phyloP scores from a whole-genome alignment of 495 filamentous ascomycete species.

The Aspergillus mulundensis region DNA sequence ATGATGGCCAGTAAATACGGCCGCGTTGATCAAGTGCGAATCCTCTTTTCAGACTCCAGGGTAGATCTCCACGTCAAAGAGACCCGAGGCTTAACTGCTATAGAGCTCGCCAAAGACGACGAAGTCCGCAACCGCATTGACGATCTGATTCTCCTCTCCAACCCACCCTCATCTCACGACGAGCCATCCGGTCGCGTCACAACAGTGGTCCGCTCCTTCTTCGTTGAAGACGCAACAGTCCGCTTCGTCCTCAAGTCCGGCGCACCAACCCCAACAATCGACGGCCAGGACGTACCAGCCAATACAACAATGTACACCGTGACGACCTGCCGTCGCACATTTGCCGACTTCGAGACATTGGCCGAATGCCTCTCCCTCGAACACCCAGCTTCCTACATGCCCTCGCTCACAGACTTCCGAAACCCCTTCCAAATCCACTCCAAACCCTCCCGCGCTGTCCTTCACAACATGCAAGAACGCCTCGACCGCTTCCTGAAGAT shows the following conservation, averaged over 20 bases:
- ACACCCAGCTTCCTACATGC: slow-evolving; percentile 93
- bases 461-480: slow-evolving; percentile 82
- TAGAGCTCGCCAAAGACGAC: slow-evolving; percentile 97
- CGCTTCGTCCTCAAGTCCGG: slow-evolving; percentile 93
- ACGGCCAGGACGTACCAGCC: slow-evolving; percentile 34
- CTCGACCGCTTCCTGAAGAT: slow-evolving; percentile 84
- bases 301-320: slow-evolving; percentile 75
- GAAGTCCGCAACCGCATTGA: slow-evolving; percentile 96
- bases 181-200: slow-evolving; percentile 78
- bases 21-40: slow-evolving; percentile 85
- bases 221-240: slow-evolving; percentile 94
- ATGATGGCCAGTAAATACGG: slow-evolving; percentile 99
- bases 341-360: slow-evolving; percentile 87
- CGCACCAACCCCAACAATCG: slow-evolving; percentile 41
- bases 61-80: slow-evolving; percentile 86
- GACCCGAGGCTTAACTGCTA: slow-evolving; percentile 83
- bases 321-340: slow-evolving; percentile 87
- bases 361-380: slow-evolving; percentile 83
- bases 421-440: slow-evolving; percentile 91
- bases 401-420: slow-evolving; percentile 70
- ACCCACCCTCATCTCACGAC: slow-evolving; percentile 39
- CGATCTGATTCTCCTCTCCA: slow-evolving; percentile 81
- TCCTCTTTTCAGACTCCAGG: slow-evolving; percentile 78
- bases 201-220: slow-evolving; percentile 92
- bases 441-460: slow-evolving; percentile 78